These are phyloP conservation scores for Mycena vulgaris DNA, from an alignment of 768 basidiomycete species.

Conservation along the genomic window DNA sequence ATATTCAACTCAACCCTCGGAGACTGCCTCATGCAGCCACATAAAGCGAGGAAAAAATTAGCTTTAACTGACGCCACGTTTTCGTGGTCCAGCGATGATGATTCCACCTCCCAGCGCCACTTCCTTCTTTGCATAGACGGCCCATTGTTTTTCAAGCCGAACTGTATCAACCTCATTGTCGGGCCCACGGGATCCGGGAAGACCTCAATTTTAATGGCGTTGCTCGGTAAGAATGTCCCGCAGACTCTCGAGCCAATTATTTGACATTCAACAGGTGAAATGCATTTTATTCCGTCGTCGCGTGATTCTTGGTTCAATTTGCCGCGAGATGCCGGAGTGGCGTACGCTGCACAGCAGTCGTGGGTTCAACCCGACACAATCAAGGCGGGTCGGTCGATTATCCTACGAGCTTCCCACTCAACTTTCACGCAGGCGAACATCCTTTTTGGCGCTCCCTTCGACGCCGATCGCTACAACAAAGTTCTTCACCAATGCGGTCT, in stretches of 20 bases:
- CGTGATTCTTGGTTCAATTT: constrained; percentile 78
- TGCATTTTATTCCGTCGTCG: constrained; percentile 72
- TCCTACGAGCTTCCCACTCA: background rate
- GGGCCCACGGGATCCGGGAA: constrained; percentile 75
- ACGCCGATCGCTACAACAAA: constrained; percentile 84
- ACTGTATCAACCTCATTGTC: constrained; percentile 69
- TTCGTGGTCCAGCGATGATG: constrained; percentile 61
- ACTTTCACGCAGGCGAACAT: constrained; percentile 79
- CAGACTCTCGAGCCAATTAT: constrained; percentile 22
- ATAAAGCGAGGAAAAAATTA: constrained; percentile 53
- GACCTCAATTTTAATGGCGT: constrained; percentile 77
- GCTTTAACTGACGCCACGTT: constrained; percentile 70
- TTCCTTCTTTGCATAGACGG: constrained; percentile 67
- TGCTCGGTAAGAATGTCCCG: constrained; percentile 55
- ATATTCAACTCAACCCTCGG: constrained; percentile 41
- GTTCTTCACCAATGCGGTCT: constrained; percentile 83
- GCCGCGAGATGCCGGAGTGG: no score
- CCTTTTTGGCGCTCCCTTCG: constrained; percentile 82
- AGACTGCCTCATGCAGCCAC: background rate
- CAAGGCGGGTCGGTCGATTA: constrained; percentile 52
- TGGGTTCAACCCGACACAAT: constrained; percentile 91
- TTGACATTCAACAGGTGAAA: constrained; percentile 62
- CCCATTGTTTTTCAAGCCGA: constrained; percentile 67
- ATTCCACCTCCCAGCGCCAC: constrained; percentile 56
- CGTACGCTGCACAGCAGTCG: constrained; percentile 87